These are phyloP conservation scores for Parasarocladium wereldwijsianum DNA, from an alignment of 2,329 filamentous ascomycete genomes.

Conservation along the genomic window DNA sequence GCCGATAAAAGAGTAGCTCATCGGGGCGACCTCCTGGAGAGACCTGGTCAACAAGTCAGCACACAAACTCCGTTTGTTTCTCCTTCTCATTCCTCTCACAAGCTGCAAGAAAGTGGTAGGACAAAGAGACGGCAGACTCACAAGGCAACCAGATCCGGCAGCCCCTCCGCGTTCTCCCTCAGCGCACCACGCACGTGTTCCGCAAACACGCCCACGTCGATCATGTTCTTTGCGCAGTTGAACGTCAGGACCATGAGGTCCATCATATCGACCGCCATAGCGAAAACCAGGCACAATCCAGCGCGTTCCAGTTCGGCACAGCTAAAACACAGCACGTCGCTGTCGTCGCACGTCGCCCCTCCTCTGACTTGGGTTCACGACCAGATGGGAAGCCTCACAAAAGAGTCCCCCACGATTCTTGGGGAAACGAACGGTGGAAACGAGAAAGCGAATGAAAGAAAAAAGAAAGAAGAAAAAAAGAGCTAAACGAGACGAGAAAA, in stretches of 20 bases:
- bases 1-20: constrained; percentile 74
- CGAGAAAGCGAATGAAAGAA: constrained; percentile 4
- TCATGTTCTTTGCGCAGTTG: constrained; percentile 65
- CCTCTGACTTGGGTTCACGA: too few species aligned
- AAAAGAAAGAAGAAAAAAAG: constrained; percentile 8
- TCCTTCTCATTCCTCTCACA: too few species aligned
- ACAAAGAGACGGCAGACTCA: constrained; percentile 24
- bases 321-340: too few species aligned
- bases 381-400: too few species aligned
- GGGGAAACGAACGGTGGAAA: too few species aligned
- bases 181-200: constrained; percentile 52
- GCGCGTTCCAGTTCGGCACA: too few species aligned
- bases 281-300: constrained; percentile 6
- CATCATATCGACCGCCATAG: constrained; percentile 33
- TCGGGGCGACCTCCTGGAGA: constrained; percentile 81
- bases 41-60: constrained; percentile 37
- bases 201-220: constrained; percentile 58
- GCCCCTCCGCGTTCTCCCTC: constrained; percentile 25
- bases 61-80: too few species aligned
- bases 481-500: too few species aligned
- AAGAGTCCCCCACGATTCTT: too few species aligned
- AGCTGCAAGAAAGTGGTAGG: too few species aligned
- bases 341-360: too few species aligned
- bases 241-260: constrained; percentile 73
- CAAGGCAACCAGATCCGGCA: constrained; percentile 43